phyloP scores from a whole-genome alignment of 306 rosid species.

The Cucurbita maxima region DNA sequence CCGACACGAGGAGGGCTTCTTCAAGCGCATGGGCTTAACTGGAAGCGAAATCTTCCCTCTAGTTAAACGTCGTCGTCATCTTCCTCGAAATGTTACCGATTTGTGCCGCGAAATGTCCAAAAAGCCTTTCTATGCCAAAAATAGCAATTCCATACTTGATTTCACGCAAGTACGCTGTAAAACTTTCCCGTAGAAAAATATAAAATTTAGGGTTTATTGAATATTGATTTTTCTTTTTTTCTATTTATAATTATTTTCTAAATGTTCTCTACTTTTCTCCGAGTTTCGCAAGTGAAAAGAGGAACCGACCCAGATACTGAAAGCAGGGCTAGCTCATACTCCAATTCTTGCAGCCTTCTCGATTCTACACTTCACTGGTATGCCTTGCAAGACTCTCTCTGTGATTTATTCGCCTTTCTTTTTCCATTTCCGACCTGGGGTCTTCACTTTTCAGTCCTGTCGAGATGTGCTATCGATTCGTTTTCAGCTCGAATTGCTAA shows the following conservation, averaged over 20 bases:
- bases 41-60: background rate
- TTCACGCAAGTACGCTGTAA: background rate
- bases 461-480: background rate
- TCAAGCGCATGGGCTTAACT: background rate
- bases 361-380: background rate
- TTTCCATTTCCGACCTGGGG: background rate
- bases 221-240: background rate
- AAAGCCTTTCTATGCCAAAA: background rate
- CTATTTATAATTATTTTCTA: background rate
- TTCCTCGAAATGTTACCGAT: background rate
- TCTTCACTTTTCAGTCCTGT: background rate
- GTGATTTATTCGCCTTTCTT: background rate
- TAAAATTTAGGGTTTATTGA: background rate
- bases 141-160: background rate
- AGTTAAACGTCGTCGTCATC: background rate
- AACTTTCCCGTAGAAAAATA: background rate
- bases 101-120: background rate
- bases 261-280: background rate
- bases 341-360: background rate
- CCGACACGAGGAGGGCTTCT: background rate
- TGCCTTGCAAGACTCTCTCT: background rate
- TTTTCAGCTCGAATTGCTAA: background rate
- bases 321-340: background rate
- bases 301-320: background rate
- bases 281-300: background rate